Base-by-base conservation (phyloP, 1,284 basidiomycete species). In the Ganoderma lucidum region DNA sequence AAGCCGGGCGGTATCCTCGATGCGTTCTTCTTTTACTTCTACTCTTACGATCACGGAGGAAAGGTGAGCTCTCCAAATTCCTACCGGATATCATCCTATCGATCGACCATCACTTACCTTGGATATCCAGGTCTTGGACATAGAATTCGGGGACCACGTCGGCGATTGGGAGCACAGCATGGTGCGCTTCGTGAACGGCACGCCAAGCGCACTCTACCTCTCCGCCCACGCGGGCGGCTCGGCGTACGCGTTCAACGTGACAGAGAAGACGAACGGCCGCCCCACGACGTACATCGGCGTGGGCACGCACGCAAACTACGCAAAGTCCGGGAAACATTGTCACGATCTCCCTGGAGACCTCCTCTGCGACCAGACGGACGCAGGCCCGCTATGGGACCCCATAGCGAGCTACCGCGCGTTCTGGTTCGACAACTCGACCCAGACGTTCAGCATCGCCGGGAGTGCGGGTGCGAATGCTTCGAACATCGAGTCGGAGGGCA, bases 11-110 rank as follows among this genome's bases (percentile, higher is more conserved):
- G 78, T 6, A 78, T 81, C 59, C 74, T 81, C 6, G 81, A 81
- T 45, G 80, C 80, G 60, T 83, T 83, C 75, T 83, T 82, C 75
- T 83, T 83, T 77, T 86, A 78, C 69, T 79, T 79, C 71, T 79
- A 77, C 66, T 78, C 78, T 2, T 81, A 74, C 69, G 76, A 82
- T 63, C 71, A 77, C 37, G 80, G 78, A 51, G 74, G 74, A 17
- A 70, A 65, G 58, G 77, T 77, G 35, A 59, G 74, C 42, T n/a
- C 6, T 10, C 14, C 12, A 15, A 56, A 35, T 14, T 17, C 53
- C 30, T 56, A 35, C 30, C 30, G 28, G 48, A 51, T 56, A 56
- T 56, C 30, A 9, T 56, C 12, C 53, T 35, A 35, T 51, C 23
- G 10, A 51, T 51, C 23, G 9, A 14, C 23, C 10, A 23, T 28